phyloP scores from a whole-genome alignment of 345 rosid genomes.

The Sonneratia alba region DNA sequence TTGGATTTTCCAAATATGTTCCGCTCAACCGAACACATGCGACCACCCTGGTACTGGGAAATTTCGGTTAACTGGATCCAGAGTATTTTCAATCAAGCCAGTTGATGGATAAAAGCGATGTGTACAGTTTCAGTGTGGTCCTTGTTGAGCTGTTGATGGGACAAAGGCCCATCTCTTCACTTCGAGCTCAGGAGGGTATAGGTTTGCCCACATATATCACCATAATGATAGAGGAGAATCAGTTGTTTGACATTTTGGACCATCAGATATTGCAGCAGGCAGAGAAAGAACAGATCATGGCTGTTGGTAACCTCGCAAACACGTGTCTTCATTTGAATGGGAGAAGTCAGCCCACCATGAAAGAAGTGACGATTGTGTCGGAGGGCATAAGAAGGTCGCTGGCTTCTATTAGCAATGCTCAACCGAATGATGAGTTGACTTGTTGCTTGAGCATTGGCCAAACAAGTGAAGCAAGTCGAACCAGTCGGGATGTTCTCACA shows the following conservation, averaged over 20 bases:
- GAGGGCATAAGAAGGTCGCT: background rate
- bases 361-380: background rate
- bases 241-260: background rate
- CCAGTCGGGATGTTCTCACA: no score
- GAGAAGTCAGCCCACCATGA: background rate
- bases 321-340: background rate
- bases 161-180: background rate
- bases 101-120: background rate
- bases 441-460: background rate
- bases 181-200: background rate
- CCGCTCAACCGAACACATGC: background rate
- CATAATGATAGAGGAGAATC: background rate
- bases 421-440: background rate
- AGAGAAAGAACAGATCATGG: background rate
- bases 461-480: background rate
- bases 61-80: background rate
- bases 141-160: background rate
- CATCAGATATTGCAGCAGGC: background rate
- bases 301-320: background rate
- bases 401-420: background rate
- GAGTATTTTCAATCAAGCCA: background rate
- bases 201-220: background rate
- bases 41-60: no score
- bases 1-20: conserved; percentile 3
- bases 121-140: background rate